Evolutionary conservation across 495 filamentous ascomycete genomes (phyloP), one percentile per base, ranked within the genome.

Genomic region (Podospora fimiseda): DNA sequence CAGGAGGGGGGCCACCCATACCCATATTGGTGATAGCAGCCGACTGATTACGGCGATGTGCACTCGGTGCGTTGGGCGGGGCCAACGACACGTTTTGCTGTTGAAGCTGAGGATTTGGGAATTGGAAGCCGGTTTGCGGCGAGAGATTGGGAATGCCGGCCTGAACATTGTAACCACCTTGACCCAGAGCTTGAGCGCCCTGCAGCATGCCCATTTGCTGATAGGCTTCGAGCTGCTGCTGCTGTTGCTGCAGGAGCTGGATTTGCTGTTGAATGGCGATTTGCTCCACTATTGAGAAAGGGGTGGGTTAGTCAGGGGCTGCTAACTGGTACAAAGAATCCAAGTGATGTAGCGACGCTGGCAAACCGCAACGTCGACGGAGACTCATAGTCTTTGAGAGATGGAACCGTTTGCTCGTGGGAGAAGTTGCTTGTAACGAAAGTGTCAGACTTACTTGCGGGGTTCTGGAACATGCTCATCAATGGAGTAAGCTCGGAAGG

Each of bases 201-300:
- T 84, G 86, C 57, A 98, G 79, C 75, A 97, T 85, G 59, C 89
- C 89, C 87, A 97, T 92, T 67, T 97, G 92, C 70, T 95, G 91
- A 60, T 96, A 90, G 48, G 89, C 88, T 66, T 92, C 87, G 68
- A 97, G 94, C 66, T 97, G 94, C 71, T 97, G 94, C 65, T 98
- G 93, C 66, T 97, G 94, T 67, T 95, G 90, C 73, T 98, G 93
- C 59, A 98, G 81, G 71, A 92, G 78, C 73, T 98, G 91, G 65
- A 97, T 96, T 71, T 98, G 93, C 76, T 97, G 93, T 70, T 96
- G 92, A 70, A 98, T 87, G 64, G 93, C 90, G 60, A 97, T 80
- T 85, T 97, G 94, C 79, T 97, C 93, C 89, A 96, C 89, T 93
- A 58, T 24, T 49, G 38, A 55, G 42, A 57, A 53, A 57, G 51